A percentile compares a stretch with the other conserved stretches of the same genome.
These are phyloP conservation scores for Auricularia heimuer DNA, from an alignment of 768 basidiomycete genomes.

Conservation along the genomic window DNA sequence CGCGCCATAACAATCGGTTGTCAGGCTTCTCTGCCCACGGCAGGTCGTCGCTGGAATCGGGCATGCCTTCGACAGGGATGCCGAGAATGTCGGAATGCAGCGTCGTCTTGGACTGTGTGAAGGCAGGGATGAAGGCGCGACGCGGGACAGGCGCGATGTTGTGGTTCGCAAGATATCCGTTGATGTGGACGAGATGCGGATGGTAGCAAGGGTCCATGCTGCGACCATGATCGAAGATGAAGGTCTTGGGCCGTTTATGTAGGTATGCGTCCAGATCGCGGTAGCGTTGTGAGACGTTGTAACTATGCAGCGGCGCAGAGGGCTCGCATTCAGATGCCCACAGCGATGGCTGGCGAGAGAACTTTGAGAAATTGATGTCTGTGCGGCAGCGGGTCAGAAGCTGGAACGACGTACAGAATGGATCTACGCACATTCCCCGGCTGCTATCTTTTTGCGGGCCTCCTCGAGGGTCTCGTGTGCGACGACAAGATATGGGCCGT, in stretches of 20 bases:
- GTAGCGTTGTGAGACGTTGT: background rate
- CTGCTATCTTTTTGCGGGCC: slow-evolving; percentile 24
- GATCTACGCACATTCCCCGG: slow-evolving; percentile 21
- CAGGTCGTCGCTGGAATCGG: slow-evolving; percentile 40
- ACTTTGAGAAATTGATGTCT: slow-evolving; percentile 20
- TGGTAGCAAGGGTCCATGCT: slow-evolving; percentile 45
- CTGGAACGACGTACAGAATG: no score
- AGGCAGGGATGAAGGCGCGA: slow-evolving; percentile 35
- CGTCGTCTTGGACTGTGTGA: slow-evolving; percentile 39
- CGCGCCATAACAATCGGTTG: slow-evolving; percentile 61
- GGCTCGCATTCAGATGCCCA: slow-evolving; percentile 26
- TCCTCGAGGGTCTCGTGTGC: slow-evolving; percentile 25
- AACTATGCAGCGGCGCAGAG: background rate
- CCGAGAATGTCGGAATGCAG: slow-evolving; percentile 46
- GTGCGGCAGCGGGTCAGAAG: slow-evolving; percentile 13
- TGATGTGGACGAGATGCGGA: slow-evolving; percentile 27
- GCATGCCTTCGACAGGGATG: background rate
- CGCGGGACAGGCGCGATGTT: slow-evolving; percentile 21
- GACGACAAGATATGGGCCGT: slow-evolving; percentile 28
- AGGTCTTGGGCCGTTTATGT: slow-evolving; percentile 16
- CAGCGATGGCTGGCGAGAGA: slow-evolving; percentile 9
- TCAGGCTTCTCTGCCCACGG: slow-evolving; percentile 55
- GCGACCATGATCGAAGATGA: slow-evolving; percentile 38
- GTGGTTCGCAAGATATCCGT: slow-evolving; percentile 34
- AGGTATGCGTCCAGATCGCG: slow-evolving; percentile 3